Evolutionary conservation across 441 rosid species (phyloP), one percentile per base, ranked within the genome.

Genomic region (Erodium texanum): DNA sequence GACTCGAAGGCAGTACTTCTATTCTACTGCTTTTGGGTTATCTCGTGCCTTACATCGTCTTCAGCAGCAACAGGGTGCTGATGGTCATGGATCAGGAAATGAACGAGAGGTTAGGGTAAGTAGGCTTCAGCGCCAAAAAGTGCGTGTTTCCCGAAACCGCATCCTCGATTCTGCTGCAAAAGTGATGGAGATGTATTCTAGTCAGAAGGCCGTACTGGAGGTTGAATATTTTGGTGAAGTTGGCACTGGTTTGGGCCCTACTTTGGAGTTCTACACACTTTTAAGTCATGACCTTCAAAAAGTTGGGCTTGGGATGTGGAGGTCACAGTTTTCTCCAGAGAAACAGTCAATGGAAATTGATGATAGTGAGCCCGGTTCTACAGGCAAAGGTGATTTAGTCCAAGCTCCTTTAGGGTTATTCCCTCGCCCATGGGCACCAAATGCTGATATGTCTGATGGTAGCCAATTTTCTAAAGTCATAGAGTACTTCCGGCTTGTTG

Each of bases 161-260:
- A 93, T 96, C 71, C 78, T 96, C 79, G 99, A 96, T 87, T 96
- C 98, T 81, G 99, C 99, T 73, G 93, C 87, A 1, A 96, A 93
- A 78, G 99, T 96, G 59, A 96, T 96, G 99, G 99, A 96, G 85
- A 93, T 96, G 99, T 96, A 91, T 82, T 96, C 97, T 76, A 88
- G 97, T 83, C 98, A 96, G 74, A 91, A 93, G 78, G 98, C 97
- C 73, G 92, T 96, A 71, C 97, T 96, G 73, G 99, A 96, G 80
- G 99, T 96, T 14, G 99, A 96, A 78, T 96, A 96, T 82, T 93
- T 96, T 87, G 99, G 99, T 70, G 99, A 96, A 86, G 99, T 96
- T 73, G 98, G 99, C 65, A 96, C 99, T 56, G 99, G 99, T 45
- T 79, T 96, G 76, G 99, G 99, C 64, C 99, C 99, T 56, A 96